Evolutionary conservation across 2,329 filamentous ascomycete species (phyloP).

Genomic region (Metarhizium anisopliae): DNA sequence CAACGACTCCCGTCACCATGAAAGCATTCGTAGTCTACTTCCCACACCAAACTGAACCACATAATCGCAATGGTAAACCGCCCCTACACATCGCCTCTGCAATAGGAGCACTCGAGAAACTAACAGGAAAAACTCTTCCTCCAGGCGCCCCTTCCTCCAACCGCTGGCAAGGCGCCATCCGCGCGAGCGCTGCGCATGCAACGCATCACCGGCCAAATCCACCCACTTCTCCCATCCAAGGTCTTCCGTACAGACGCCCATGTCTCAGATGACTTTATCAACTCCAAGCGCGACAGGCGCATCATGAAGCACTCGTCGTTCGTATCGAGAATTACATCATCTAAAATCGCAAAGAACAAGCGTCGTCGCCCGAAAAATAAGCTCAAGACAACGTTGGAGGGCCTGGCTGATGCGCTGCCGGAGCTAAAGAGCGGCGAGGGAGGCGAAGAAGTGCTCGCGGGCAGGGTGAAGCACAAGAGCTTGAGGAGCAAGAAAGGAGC

Average conservation of each 20-base stretch:
- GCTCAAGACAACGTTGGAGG: constrained; percentile 64
- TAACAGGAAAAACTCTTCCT: background rate
- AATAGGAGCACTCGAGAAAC: background rate
- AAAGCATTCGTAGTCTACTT: no score
- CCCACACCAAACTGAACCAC: background rate
- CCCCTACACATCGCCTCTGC: background rate
- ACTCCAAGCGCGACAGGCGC: constrained; percentile 76
- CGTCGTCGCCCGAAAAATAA: constrained; percentile 62
- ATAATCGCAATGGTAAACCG: background rate
- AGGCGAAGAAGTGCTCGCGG: constrained; percentile 34
- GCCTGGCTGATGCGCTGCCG: constrained; percentile 73
- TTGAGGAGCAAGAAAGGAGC: constrained; percentile 69
- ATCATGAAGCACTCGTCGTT: constrained; percentile 74
- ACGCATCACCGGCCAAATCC: constrained; percentile 38
- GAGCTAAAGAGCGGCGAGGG: constrained; percentile 41
- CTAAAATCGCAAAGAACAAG: constrained; percentile 15
- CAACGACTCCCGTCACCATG: no score
- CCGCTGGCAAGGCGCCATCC: constrained; percentile 42
- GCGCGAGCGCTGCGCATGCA: constrained; percentile 47
- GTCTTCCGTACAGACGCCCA: constrained; percentile 41
- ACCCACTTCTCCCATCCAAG: constrained; percentile 42
- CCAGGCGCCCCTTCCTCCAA: constrained; percentile 23
- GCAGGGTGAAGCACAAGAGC: constrained; percentile 65
- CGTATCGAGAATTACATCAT: constrained; percentile 65
- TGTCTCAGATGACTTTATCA: constrained; percentile 51